Percentiles rank a stretch among this genome's conserved stretches.
Conservation (phyloP, 2,329 filamentous ascomycete genomes). For the Beauveria varroae region DNA sequence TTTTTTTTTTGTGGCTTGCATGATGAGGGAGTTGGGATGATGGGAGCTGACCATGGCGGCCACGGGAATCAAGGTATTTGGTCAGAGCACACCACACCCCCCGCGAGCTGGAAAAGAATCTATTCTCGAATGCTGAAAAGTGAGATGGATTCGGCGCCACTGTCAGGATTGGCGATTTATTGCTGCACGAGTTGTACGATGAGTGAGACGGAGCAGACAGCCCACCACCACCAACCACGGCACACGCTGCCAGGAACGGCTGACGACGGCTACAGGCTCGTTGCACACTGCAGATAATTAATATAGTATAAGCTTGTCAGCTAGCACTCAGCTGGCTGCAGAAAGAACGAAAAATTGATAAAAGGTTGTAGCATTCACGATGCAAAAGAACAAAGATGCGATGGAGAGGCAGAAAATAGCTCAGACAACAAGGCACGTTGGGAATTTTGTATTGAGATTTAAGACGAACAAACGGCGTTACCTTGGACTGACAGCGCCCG, state of each 20-base stretch:
- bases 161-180: background rate
- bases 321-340: conserved; percentile 5
- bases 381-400: background rate
- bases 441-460: background rate
- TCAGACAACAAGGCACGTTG: too few species aligned
- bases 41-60: background rate
- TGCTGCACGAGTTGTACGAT: background rate
- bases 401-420: background rate
- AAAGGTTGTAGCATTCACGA: background rate
- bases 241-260: background rate
- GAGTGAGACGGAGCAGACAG: background rate
- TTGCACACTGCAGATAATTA: background rate
- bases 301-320: conserved; percentile 1
- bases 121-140: background rate
- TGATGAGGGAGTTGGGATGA: background rate
- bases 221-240: background rate
- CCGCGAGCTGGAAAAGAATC: background rate
- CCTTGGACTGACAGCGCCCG: too few species aligned
- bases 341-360: too few species aligned
- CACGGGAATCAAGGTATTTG: background rate
- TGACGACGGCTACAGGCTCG: background rate
- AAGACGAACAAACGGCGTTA: background rate
- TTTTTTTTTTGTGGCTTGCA: conserved; percentile 6
- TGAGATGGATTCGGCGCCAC: background rate
- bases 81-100: background rate